A percentile compares a stretch with the other conserved stretches of the same genome.
Evolutionary conservation across 306 rosid species (phyloP).

Genomic region (Malus sieversii): DNA sequence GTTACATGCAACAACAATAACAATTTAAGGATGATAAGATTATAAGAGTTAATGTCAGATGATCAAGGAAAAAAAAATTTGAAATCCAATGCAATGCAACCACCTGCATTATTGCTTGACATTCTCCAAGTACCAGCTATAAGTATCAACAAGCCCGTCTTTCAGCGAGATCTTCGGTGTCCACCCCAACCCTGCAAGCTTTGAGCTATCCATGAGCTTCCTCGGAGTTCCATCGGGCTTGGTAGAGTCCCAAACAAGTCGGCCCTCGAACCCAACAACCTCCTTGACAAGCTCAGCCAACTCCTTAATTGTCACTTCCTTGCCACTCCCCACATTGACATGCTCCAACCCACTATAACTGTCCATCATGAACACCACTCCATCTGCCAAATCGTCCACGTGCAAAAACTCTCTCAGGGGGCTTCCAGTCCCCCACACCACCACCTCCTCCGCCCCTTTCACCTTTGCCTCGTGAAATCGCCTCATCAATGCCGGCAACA

Average conservation of each 20-base stretch:
- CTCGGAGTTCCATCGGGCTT: constrained; percentile 98
- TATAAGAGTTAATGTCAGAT: constrained; percentile 15
- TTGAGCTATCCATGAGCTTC: constrained; percentile 89
- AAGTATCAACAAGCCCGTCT: constrained; percentile 87
- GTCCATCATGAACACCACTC: constrained; percentile 68
- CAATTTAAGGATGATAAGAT: background rate
- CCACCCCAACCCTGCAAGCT: constrained; percentile 78
- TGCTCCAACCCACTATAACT: constrained; percentile 71
- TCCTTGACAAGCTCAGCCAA: constrained; percentile 84
- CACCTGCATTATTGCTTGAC: constrained; percentile 34
- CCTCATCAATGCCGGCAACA: constrained; percentile 85
- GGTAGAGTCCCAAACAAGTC: constrained; percentile 79
- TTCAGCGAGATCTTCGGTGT: constrained; percentile 72
- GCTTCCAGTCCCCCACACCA: constrained; percentile 95
- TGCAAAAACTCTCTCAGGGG: constrained; percentile 93
- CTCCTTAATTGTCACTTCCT: constrained; percentile 81
- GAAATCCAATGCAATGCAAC: background rate
- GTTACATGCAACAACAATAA: constrained; percentile 10
- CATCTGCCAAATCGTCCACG: constrained; percentile 84
- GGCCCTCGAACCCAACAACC: constrained; percentile 81
- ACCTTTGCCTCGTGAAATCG: constrained; percentile 92
- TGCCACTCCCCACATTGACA: constrained; percentile 87
- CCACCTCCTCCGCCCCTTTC: constrained; percentile 68
- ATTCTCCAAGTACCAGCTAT: constrained; percentile 80
- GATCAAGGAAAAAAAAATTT: background rate